Base-by-base conservation (phyloP, 768 basidiomycete genomes). In the Suillus brevipes region DNA sequence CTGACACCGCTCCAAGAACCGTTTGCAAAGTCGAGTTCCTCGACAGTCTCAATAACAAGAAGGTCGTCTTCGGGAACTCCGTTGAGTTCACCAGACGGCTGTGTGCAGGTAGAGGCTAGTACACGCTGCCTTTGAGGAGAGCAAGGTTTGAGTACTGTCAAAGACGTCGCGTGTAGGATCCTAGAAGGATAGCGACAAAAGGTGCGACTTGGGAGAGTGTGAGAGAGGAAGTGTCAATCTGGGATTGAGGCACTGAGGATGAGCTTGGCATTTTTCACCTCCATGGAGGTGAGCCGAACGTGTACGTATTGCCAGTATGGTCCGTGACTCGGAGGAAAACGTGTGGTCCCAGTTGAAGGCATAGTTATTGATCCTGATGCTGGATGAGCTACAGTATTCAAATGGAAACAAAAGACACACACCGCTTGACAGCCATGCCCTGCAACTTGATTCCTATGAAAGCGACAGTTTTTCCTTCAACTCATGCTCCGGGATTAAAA, bases 301-400 rank as follows among this genome's bases (percentile, higher is more conserved):
- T 97, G 96, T 0, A 94, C 94, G 76, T 98, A 98, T 81, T 97
- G 96, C 34, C 98, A 87, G 80, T 97, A 98, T 0, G 95, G 94
- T 1, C 94, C 94, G 0, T 94, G 95, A 78, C 76, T 97, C 94
- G 76, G 97, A 97, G 40, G 94, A 94, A 59, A 90, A 85, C 93
- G 97, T 96, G 50, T 95, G 87, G 67, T 92, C 87, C 89, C 93
- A 93, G 77, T 95, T 92, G 80, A 97, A 99, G 2, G 85, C 89
- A 80, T 99, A 99, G 80, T 97, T 95, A 79, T 95, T 96, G 74
- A 97, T 91, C 66, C 95, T 97, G 68, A 47, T 20, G 50, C 31
- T 65, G 40, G 66, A 25, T 62, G 8, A 60, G 38, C 57, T 36
- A 49, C 25, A 38, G 25, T 16, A n/a, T 36, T 16, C 20, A 16